These are phyloP conservation scores for Fusarium chuoi DNA, from an alignment of 2,329 filamentous ascomycete species.

Conservation along the genomic window DNA sequence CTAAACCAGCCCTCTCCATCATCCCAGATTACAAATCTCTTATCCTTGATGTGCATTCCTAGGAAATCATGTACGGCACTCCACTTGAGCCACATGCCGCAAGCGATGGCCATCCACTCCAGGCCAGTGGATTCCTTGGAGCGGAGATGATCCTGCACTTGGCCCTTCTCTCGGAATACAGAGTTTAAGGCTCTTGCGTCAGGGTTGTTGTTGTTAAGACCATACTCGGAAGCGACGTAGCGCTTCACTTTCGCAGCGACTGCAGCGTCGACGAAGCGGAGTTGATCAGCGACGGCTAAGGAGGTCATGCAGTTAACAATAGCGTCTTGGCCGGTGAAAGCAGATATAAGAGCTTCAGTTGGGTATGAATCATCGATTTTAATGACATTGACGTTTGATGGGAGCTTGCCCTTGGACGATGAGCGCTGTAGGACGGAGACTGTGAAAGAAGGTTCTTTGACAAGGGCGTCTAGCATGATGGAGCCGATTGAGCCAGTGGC, in stretches of 20 bases:
- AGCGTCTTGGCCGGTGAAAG: background rate
- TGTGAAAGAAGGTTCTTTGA: background rate
- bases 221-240: conserved; percentile 4
- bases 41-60: conserved; percentile 16
- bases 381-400: background rate
- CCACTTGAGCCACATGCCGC: conserved; percentile 19
- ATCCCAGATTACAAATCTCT: conserved; percentile 5
- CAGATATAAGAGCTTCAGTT: background rate
- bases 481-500: background rate
- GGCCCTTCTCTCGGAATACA: conserved; percentile 3
- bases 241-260: background rate
- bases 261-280: conserved; percentile 5
- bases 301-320: conserved; percentile 14
- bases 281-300: conserved; percentile 1
- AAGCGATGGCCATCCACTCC: conserved; percentile 14
- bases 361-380: conserved; percentile 11
- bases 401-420: background rate
- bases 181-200: conserved; percentile 5
- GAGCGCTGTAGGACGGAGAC: background rate
- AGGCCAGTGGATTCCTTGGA: background rate
- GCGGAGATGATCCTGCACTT: conserved; percentile 8
- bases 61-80: conserved; percentile 1
- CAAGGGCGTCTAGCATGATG: background rate
- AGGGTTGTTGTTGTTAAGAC: conserved; percentile 11
- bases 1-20: conserved; percentile 13